These are phyloP conservation scores for Raffaelea ambrosiae DNA, from an alignment of 2,329 filamentous ascomycete species.

Conservation along the genomic window DNA sequence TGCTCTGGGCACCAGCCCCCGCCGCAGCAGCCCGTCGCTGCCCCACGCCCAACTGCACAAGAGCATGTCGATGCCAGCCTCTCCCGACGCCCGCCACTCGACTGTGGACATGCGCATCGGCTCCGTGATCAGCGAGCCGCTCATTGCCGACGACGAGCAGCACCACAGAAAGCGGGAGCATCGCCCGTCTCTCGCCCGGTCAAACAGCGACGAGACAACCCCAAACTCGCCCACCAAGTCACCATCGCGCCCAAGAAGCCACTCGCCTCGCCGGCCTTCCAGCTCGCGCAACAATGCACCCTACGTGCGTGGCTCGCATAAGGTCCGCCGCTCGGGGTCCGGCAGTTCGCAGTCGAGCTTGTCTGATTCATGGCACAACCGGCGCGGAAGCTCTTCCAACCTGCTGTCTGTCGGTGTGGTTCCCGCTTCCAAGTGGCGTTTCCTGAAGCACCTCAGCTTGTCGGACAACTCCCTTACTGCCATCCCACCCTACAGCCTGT, in stretches of 20 bases:
- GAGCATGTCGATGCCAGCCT: constrained; percentile 62
- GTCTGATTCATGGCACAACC: constrained; percentile 54
- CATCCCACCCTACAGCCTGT: constrained; percentile 65
- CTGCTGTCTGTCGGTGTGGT: constrained; percentile 63
- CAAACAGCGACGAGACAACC: constrained; percentile 36
- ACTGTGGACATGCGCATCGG: constrained; percentile 45
- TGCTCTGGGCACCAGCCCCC: constrained; percentile 37
- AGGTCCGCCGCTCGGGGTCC: constrained; percentile 78
- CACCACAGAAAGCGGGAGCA: constrained; percentile 25
- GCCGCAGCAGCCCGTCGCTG: constrained; percentile 56
- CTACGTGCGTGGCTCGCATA: constrained; percentile 59
- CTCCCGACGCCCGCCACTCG: constrained; percentile 39
- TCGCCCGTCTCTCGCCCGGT: constrained; percentile 35
- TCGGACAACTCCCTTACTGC: constrained; percentile 85
- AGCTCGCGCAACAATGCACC: constrained; percentile 63
- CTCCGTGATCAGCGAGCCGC: constrained; percentile 47
- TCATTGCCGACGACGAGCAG: constrained; percentile 25
- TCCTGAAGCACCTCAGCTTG: constrained; percentile 83
- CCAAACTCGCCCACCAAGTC: constrained; percentile 33
- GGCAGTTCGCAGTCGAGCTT: constrained; percentile 83
- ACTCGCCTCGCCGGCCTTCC: constrained; percentile 68
- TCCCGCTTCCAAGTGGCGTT: constrained; percentile 86
- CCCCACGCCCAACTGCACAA: constrained; percentile 59
- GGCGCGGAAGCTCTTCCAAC: constrained; percentile 71
- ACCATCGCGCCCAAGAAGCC: constrained; percentile 56